phyloP scores from a whole-genome alignment of 495 filamentous ascomycete species.

The Apiosordaria backusii region DNA sequence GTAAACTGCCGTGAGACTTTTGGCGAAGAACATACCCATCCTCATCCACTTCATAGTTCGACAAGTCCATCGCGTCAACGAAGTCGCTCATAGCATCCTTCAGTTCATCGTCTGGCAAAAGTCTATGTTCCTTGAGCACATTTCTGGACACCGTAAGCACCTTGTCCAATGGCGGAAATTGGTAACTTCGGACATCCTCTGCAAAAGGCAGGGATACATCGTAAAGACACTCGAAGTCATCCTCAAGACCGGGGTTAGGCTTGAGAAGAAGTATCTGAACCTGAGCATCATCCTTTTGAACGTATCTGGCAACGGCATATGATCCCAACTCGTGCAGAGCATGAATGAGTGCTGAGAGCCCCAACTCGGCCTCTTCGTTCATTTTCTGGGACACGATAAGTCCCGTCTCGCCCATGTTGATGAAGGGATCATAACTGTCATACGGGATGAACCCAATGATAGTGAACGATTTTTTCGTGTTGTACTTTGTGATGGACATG shows the following conservation, averaged over 20 bases:
- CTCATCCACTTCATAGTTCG: slow-evolving; percentile 53
- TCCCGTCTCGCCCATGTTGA: slow-evolving; percentile 74
- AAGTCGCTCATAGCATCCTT: slow-evolving; percentile 80
- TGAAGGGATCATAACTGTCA: slow-evolving; percentile 75
- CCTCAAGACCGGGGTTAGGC: slow-evolving; percentile 72
- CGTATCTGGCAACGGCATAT: slow-evolving; percentile 84
- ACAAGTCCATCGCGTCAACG: slow-evolving; percentile 91
- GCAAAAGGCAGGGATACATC: slow-evolving; percentile 92
- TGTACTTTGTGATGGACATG: slow-evolving; percentile 72
- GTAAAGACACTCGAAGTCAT: slow-evolving; percentile 80
- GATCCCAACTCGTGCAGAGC: slow-evolving; percentile 80
- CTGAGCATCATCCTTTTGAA: slow-evolving; percentile 72
- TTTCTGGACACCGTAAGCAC: slow-evolving; percentile 90
- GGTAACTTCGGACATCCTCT: slow-evolving; percentile 85
- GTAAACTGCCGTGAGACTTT: slow-evolving; percentile 5
- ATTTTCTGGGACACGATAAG: slow-evolving; percentile 68
- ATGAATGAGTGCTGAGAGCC: slow-evolving; percentile 85
- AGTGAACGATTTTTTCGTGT: slow-evolving; percentile 69
- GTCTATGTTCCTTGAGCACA: slow-evolving; percentile 74
- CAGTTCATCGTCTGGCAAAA: slow-evolving; percentile 74
- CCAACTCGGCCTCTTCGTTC: slow-evolving; percentile 73
- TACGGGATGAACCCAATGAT: slow-evolving; percentile 81
- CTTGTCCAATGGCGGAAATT: slow-evolving; percentile 84
- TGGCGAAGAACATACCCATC: slow-evolving; percentile 56
- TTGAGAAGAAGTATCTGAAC: slow-evolving; percentile 79